These are phyloP conservation scores for Botrytis fabae DNA, from an alignment of 2,329 filamentous ascomycete species.

Conservation along the genomic window DNA sequence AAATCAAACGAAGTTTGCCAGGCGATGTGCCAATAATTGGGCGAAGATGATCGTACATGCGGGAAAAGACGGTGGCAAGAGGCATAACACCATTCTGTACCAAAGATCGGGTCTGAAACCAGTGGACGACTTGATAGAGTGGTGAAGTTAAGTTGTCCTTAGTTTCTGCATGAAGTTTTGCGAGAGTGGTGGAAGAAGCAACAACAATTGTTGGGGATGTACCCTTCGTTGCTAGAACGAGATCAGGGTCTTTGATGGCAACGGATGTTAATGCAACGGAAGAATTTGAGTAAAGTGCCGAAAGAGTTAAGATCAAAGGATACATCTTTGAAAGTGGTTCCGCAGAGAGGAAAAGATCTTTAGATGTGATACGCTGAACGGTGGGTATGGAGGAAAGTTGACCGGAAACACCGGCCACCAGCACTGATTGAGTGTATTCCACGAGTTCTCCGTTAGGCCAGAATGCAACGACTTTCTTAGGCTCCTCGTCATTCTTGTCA, in stretches of 20 bases:
- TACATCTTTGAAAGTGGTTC: constrained; percentile 80
- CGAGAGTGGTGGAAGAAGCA: constrained; percentile 71
- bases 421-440: constrained; percentile 76
- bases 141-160: constrained; percentile 59
- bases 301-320: constrained; percentile 75
- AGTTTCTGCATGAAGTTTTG: constrained; percentile 65
- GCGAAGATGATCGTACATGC: constrained; percentile 59
- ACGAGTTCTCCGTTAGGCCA: constrained; percentile 72
- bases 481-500: constrained; percentile 51
- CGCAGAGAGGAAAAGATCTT: constrained; percentile 82
- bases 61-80: constrained; percentile 60
- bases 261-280: constrained; percentile 89
- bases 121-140: constrained; percentile 68
- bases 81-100: constrained; percentile 73
- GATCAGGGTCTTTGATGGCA: constrained; percentile 69
- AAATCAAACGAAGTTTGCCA: constrained; percentile 78
- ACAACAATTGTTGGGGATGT: constrained; percentile 82
- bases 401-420: constrained; percentile 83
- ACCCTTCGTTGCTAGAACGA: constrained; percentile 70
- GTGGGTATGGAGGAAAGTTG: constrained; percentile 75
- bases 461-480: constrained; percentile 63
- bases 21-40: constrained; percentile 61
- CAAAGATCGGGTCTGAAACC: constrained; percentile 68
- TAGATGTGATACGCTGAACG: constrained; percentile 68
- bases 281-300: constrained; percentile 79